Evolutionary conservation across 768 basidiomycete species (phyloP), one percentile per base, ranked within the genome.

Genomic region (Tephrocybe sp.): DNA sequence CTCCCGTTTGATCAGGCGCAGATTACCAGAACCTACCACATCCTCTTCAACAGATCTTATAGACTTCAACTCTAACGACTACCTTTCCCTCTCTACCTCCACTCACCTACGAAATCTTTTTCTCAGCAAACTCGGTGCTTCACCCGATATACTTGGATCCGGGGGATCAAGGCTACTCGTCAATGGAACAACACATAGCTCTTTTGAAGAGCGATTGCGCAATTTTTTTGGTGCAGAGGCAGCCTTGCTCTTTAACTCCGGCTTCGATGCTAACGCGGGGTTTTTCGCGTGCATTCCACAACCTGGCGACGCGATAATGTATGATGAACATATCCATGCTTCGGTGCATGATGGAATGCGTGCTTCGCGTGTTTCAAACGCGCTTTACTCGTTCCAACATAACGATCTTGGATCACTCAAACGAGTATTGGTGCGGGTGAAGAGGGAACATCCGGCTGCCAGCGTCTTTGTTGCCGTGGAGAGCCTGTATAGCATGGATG

Each of bases 401-500:
- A 97, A 96, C 59, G 83, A 81, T 13, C 60, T 89, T 2, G 40
- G 45, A 0, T 74, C 72, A 5, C 63, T 97, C 6, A 69, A 74
- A 19, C 51, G 52, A 2, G 62, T 78, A 0, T 60, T 96, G 3
- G 40, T 51, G 1, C 60, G 60, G 12, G 68, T 88, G 38, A 52
- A 71, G 14, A 48, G 62, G 2, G 70, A 72, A 40, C 63, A 67
- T n/a, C 61, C 65, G 0, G 68, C 62, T 33, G 59, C 83, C 13
- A 84, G 72, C 58, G 68, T 90, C 3, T 97, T 95, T 61, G 66
- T 98, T 11, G 84, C 91, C 0, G 84, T 97, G 6, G 96, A 98
- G 74, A 86, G 83, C 33, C 67, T 98, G 39, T 98, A 98, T 59
- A 90, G 87, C 50, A 98, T 98, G 96, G 96, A 98, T 58, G 96